Conservation (phyloP, 2,329 filamentous ascomycete genomes). For the Neopestalotiopsis sp. region DNA sequence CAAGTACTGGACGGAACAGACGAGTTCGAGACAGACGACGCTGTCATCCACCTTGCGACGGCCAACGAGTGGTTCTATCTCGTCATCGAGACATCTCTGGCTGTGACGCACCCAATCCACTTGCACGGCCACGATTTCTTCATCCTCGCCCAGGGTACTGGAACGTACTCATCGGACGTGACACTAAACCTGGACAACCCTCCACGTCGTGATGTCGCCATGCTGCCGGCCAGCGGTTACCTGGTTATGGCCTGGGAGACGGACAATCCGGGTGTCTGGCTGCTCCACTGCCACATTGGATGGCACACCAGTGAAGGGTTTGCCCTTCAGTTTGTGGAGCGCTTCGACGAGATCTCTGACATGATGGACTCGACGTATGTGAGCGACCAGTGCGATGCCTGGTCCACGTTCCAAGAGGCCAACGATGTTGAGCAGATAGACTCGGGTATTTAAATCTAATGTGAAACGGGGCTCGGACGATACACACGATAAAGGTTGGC, state of each 20-base stretch:
- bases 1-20: conserved; percentile 34
- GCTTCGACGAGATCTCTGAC: conserved; percentile 34
- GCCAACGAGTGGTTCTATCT: conserved; percentile 41
- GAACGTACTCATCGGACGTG: conserved; percentile 35
- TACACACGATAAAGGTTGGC: not conserved
- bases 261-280: conserved; percentile 59
- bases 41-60: conserved; percentile 36
- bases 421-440: conserved; percentile 34
- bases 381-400: conserved; percentile 32
- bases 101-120: conserved; percentile 18
- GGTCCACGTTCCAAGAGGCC: conserved; percentile 34
- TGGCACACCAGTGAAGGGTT: conserved; percentile 58
- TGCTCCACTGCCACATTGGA: conserved; percentile 47
- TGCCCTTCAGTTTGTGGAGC: conserved; percentile 57
- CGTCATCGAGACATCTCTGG: conserved; percentile 35
- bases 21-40: conserved; percentile 33
- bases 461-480: not conserved
- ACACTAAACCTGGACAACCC: conserved; percentile 48
- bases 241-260: conserved; percentile 55
- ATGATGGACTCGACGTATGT: conserved; percentile 25
- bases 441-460: conserved; percentile 36
- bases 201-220: conserved; percentile 53
- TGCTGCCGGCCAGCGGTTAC: conserved; percentile 51
- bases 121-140: conserved; percentile 50
- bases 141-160: conserved; percentile 40